Percentiles rank a stretch among this genome's conserved stretches.
These are phyloP conservation scores for Cantharellus anzutake DNA, from an alignment of 768 basidiomycete species.

Conservation along the genomic window DNA sequence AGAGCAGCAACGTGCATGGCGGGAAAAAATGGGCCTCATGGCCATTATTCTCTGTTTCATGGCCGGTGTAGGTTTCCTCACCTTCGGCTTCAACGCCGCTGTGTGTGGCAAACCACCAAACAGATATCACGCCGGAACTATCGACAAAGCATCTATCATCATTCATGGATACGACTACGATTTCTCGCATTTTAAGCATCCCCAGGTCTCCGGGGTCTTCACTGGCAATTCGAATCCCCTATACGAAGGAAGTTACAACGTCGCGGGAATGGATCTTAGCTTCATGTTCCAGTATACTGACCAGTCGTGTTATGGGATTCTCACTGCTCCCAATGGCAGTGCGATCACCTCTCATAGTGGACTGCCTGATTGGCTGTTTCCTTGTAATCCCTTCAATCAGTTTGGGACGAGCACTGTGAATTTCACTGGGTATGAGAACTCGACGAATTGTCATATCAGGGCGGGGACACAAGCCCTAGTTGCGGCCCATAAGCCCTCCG, in stretches of 20 bases:
- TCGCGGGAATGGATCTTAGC: constrained; percentile 75
- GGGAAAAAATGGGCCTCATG: constrained; percentile 93
- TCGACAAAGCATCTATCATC: constrained; percentile 43
- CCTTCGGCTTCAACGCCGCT: constrained; percentile 89
- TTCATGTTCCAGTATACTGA: constrained; percentile 93
- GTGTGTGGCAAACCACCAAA: constrained; percentile 82
- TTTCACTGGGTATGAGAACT: constrained; percentile 41
- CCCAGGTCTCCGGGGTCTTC: constrained; percentile 44
- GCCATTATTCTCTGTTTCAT: constrained; percentile 63
- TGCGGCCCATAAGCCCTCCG: constrained; percentile 31
- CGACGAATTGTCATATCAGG: constrained; percentile 55
- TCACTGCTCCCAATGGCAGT: constrained; percentile 51
- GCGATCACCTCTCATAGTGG: constrained; percentile 45
- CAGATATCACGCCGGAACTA: constrained; percentile 61
- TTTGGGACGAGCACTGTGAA: constrained; percentile 42
- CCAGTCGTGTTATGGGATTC: constrained; percentile 57
- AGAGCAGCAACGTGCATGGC: constrained; percentile 91
- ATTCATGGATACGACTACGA: constrained; percentile 93
- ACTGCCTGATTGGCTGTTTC: constrained; percentile 85
- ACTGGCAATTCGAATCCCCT: constrained; percentile 73
- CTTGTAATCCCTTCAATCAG: constrained; percentile 82
- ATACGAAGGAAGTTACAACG: constrained; percentile 50
- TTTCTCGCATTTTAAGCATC: constrained; percentile 73
- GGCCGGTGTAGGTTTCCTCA: constrained; percentile 91
- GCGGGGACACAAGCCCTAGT: constrained; percentile 15